Conservation (phyloP, 208 protist species). For the Wallacemonas sp. region DNA sequence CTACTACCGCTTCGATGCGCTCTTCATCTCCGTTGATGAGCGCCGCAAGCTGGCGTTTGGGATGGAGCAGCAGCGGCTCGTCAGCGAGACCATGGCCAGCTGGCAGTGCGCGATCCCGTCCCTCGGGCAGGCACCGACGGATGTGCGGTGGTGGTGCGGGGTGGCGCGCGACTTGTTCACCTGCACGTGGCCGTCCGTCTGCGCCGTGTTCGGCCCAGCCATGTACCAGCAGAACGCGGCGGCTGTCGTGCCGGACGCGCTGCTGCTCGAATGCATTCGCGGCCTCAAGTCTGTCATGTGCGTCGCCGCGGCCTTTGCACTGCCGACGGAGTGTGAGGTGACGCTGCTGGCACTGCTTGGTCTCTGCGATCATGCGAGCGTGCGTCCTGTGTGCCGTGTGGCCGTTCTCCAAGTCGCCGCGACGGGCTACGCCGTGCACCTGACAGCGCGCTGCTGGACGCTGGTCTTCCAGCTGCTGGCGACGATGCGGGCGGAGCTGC, state of each 20-base stretch:
- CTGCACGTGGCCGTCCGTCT: slow-evolving; percentile 79
- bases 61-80: slow-evolving; percentile 74
- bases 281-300: slow-evolving; percentile 75
- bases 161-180: slow-evolving; percentile 77
- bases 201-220: slow-evolving; percentile 79
- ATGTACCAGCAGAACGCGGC: slow-evolving; percentile 51
- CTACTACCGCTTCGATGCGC: slow-evolving; percentile 56
- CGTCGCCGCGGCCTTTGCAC: slow-evolving; percentile 69
- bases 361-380: slow-evolving; percentile 49
- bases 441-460: slow-evolving; percentile 74
- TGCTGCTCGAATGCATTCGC: slow-evolving; percentile 59
- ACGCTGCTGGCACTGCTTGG: slow-evolving; percentile 67
- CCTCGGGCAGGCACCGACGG: not conserved
- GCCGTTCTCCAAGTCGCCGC: slow-evolving; percentile 68
- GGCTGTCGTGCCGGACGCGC: slow-evolving; percentile 34
- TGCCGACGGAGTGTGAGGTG: slow-evolving; percentile 80
- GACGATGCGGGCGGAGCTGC: slow-evolving; percentile 35
- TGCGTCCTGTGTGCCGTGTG: slow-evolving; percentile 47
- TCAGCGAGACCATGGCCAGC: slow-evolving; percentile 62
- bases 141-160: slow-evolving; percentile 50
- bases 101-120: slow-evolving; percentile 38
- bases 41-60: slow-evolving; percentile 70
- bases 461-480: slow-evolving; percentile 61
- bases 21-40: slow-evolving; percentile 88
- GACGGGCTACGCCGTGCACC: slow-evolving; percentile 64